Evolutionary conservation across 2,329 filamentous ascomycete species (phyloP).

Genomic region (Dichotomopilus funicola): DNA sequence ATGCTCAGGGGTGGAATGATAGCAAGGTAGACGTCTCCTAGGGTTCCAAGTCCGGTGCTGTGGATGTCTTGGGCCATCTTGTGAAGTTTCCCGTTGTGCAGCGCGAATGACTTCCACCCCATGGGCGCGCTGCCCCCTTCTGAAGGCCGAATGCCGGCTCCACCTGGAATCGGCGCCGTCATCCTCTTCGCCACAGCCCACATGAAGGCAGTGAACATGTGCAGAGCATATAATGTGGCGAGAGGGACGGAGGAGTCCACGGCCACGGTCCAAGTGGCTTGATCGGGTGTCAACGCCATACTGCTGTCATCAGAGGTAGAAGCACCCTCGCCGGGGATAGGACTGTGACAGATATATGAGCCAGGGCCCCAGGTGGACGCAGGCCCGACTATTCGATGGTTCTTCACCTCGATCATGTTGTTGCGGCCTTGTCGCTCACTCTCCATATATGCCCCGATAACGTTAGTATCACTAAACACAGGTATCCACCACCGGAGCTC

Average conservation of each 20-base stretch:
- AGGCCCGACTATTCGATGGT: neutral
- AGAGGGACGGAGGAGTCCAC: neutral
- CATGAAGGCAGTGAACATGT: neutral
- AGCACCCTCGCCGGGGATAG: neutral
- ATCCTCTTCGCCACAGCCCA: neutral
- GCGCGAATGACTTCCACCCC: neutral
- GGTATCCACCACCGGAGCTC: neutral
- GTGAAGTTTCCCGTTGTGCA: neutral
- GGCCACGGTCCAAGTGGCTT: neutral
- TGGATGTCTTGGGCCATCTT: neutral
- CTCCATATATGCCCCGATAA: neutral
- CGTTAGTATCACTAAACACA: neutral
- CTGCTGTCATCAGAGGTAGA: neutral
- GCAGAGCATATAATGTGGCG: neutral
- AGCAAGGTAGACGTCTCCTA: neutral
- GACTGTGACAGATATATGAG: neutral
- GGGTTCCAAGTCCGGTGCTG: neutral
- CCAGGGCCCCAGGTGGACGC: neutral
- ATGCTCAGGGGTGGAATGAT: neutral
- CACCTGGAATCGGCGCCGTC: neutral
- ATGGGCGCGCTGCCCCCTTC: neutral
- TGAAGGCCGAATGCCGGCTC: neutral
- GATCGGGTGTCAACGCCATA: neutral
- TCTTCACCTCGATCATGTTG: neutral
- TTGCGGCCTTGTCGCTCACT: neutral